Conservation (phyloP, 495 filamentous ascomycete genomes). For the Hapsidospora chrysogenum region DNA sequence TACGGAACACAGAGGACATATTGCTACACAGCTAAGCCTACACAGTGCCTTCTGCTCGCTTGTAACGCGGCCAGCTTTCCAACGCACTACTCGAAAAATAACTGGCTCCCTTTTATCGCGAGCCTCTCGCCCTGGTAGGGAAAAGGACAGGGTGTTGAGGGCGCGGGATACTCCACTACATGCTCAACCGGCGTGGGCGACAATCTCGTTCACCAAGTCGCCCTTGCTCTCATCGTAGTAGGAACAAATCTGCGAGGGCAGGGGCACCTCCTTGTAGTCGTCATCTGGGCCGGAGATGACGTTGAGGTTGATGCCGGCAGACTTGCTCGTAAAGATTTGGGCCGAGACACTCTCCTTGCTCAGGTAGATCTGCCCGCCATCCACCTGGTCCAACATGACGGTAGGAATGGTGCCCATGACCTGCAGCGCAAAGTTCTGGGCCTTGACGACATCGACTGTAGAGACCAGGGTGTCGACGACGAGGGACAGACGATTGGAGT, state of each 20-base stretch:
- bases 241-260: slow-evolving; percentile 83
- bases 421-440: slow-evolving; percentile 78
- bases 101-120: too few species aligned
- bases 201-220: slow-evolving; percentile 68
- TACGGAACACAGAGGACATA: too few species aligned
- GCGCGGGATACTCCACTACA: too few species aligned
- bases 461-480: slow-evolving; percentile 83
- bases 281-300: slow-evolving; percentile 49
- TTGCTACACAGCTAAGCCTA: too few species aligned
- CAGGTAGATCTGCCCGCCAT: slow-evolving; percentile 76
- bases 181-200: slow-evolving; percentile 64
- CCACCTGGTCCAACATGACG: slow-evolving; percentile 79
- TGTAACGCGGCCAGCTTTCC: too few species aligned
- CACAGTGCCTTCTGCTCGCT: too few species aligned
- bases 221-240: slow-evolving; percentile 50
- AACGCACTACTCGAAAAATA: too few species aligned
- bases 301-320: slow-evolving; percentile 66
- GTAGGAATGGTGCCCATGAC: slow-evolving; percentile 73
- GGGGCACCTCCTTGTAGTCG: slow-evolving; percentile 69
- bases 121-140: too few species aligned
- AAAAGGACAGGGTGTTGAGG: too few species aligned
- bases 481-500: slow-evolving; percentile 66
- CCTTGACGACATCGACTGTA: slow-evolving; percentile 86
- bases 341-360: slow-evolving; percentile 57
- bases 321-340: slow-evolving; percentile 81